Evolutionary conservation across 805 yeast species (phyloP).

Genomic region (Pichia ethanolica): DNA sequence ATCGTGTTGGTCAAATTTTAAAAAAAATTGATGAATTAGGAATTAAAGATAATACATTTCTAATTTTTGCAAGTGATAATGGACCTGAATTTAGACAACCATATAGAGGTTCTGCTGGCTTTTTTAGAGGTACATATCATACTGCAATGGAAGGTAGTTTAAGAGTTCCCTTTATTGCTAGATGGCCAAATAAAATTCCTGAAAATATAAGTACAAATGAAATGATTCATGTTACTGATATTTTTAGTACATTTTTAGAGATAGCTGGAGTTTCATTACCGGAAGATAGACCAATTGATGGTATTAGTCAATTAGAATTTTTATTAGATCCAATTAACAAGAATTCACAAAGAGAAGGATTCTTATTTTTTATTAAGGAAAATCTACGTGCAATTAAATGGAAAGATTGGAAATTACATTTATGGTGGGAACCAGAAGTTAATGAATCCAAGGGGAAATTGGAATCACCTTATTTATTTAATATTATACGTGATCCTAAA

Average conservation of each 20-base stretch:
- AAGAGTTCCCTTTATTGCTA: background rate
- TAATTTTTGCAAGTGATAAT: background rate
- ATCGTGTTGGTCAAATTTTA: background rate
- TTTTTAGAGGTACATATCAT: background rate
- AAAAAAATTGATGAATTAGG: background rate
- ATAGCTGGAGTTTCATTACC: background rate
- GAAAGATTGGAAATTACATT: background rate
- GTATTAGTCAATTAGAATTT: background rate
- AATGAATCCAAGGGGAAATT: too few species aligned
- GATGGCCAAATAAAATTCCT: background rate
- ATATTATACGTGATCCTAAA: too few species aligned
- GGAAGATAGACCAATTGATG: background rate
- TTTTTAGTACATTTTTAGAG: background rate
- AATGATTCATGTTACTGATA: background rate
- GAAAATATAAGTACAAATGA: background rate
- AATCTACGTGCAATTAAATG: conserved; percentile 27
- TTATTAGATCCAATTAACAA: background rate
- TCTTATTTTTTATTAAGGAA: background rate
- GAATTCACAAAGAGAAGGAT: background rate
- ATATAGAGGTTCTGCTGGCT: background rate
- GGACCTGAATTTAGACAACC: conserved; percentile 1
- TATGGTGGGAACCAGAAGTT: background rate
- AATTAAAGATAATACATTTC: background rate
- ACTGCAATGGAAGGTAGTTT: conserved; percentile 1
- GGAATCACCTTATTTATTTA: too few species aligned